Evolutionary conservation across 176 grass and related monocot genomes (phyloP).

Genomic region (Rhynchospora pubera): DNA sequence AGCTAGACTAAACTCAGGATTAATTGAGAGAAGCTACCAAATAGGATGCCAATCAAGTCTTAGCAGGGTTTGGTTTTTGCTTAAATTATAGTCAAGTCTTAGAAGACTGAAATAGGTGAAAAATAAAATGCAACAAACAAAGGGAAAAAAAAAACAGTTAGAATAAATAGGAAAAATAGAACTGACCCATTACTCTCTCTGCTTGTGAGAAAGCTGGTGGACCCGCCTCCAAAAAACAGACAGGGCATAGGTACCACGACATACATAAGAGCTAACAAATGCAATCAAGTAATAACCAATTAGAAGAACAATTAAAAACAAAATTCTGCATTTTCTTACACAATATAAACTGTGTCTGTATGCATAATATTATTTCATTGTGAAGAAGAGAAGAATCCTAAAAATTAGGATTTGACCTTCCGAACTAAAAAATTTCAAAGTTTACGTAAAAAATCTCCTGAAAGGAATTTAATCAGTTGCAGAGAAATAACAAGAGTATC

Average conservation of each 20-base stretch:
- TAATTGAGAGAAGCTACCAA: background rate
- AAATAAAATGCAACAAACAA: background rate
- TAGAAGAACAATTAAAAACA: background rate
- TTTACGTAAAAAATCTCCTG: background rate
- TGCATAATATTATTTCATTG: background rate
- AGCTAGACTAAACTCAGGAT: background rate
- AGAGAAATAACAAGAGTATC: background rate
- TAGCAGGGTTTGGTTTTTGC: background rate
- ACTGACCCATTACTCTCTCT: conserved; percentile 82
- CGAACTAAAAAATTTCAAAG: background rate
- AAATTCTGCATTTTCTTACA: background rate
- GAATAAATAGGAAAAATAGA: background rate
- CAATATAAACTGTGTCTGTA: background rate
- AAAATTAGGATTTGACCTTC: background rate
- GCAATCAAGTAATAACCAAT: background rate
- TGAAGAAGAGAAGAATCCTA: background rate
- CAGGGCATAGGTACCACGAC: conserved; percentile 94
- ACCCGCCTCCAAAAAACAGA: conserved; percentile 89
- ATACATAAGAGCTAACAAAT: conserved; percentile 77
- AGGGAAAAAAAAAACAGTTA: background rate
- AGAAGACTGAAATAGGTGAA: background rate
- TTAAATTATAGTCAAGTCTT: background rate
- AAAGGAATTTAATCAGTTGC: background rate
- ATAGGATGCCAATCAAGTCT: background rate
- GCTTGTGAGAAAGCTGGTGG: conserved; percentile 84